phyloP scores from a whole-genome alignment of 768 basidiomycete species.

The Scleroderma bovista region DNA sequence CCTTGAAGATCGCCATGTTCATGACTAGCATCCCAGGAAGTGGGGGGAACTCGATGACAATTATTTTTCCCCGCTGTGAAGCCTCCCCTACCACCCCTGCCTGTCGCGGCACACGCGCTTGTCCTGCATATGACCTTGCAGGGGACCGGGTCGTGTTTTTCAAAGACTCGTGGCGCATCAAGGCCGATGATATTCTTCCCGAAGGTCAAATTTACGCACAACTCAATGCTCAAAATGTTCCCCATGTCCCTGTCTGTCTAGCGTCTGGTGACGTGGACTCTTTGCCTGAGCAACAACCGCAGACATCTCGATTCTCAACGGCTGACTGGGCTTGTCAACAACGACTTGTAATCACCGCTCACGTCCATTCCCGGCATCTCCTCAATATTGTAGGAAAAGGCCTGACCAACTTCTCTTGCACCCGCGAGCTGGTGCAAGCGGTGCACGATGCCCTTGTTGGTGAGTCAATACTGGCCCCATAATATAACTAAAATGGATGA shows the following conservation, averaged over 20 bases:
- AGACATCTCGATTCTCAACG: not conserved
- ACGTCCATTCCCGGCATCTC: constrained; percentile 2
- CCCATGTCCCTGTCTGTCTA: not conserved
- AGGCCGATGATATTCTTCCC: not conserved
- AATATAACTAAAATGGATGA: too few species aligned
- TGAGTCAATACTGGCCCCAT: not conserved
- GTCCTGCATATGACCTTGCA: not conserved
- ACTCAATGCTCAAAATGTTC: not conserved
- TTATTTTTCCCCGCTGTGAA: not conserved
- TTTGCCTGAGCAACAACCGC: not conserved
- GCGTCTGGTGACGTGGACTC: not conserved
- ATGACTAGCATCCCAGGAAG: not conserved
- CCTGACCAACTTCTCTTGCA: not conserved
- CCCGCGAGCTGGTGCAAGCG: constrained; percentile 4
- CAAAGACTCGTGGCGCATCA: constrained; percentile 4
- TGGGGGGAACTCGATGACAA: not conserved
- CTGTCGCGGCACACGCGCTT: not conserved
- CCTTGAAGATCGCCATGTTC: not conserved
- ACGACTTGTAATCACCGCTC: not conserved
- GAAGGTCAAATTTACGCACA: constrained; percentile 1
- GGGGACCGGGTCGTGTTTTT: not conserved
- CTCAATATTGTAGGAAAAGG: constrained; percentile 4
- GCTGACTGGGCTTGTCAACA: not conserved
- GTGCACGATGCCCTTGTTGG: constrained; percentile 5
- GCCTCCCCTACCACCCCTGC: not conserved